These are phyloP conservation scores for Thamnidium elegans DNA, from an alignment of 192 early-diverging fungal species.

Conservation along the genomic window DNA sequence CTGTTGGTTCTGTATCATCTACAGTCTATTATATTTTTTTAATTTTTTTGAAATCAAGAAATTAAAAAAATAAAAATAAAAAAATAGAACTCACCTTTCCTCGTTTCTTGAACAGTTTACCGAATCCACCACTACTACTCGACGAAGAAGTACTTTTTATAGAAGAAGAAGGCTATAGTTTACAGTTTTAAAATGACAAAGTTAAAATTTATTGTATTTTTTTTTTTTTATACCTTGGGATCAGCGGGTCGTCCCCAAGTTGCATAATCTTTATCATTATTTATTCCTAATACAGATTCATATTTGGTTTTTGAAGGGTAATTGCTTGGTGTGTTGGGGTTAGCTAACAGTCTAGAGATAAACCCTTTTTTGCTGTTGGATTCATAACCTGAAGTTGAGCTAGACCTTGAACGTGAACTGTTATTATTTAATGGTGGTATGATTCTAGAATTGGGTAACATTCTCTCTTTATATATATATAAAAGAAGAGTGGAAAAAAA, in stretches of 20 bases:
- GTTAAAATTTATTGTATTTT: too few relatives aligned
- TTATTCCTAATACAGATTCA: constrained; percentile 10
- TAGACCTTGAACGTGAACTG: constrained; percentile 1
- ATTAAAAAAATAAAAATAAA: too few relatives aligned
- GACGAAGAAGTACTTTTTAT: too few relatives aligned
- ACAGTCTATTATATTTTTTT: too few relatives aligned
- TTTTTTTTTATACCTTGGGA: too few relatives aligned
- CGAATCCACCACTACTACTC: not conserved
- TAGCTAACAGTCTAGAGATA: constrained; percentile 11
- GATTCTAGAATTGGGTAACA: constrained; percentile 28
- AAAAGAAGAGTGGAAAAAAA: constrained; percentile 16
- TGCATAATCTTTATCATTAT: constrained; percentile 14
- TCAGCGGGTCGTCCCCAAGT: not conserved
- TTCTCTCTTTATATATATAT: not conserved
- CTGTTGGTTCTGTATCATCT: constrained; percentile 1
- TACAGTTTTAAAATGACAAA: too few relatives aligned
- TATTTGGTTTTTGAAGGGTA: not conserved
- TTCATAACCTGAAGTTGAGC: not conserved
- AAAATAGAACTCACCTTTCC: constrained; percentile 11
- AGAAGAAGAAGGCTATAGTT: too few relatives aligned
- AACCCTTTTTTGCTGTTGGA: constrained; percentile 5
- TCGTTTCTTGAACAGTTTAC: constrained; percentile 24
- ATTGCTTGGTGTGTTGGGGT: not conserved
- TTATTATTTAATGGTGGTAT: constrained; percentile 10
- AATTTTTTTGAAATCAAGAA: not conserved